Percentiles rank a stretch among this genome's conserved stretches.
phyloP scores from a whole-genome alignment of 2,329 filamentous ascomycete species.

The Pestalotiopsis sp. region DNA sequence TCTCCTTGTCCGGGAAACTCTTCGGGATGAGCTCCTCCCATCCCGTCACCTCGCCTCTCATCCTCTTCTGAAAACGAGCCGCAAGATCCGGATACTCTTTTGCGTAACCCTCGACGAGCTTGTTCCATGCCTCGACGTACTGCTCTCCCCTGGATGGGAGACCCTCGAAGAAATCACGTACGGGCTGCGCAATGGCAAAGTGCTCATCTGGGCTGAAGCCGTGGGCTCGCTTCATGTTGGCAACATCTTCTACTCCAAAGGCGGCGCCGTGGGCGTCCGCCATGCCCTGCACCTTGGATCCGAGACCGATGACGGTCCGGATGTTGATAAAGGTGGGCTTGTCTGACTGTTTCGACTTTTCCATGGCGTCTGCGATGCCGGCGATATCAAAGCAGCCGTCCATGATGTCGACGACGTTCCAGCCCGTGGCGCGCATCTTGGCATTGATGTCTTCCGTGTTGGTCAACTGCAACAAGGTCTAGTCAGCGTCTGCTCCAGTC shows the following conservation, averaged over 20 bases:
- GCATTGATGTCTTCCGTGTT: slow-evolving; percentile 57
- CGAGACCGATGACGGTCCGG: slow-evolving; percentile 57
- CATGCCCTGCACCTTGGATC: slow-evolving; percentile 46
- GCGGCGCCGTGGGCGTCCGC: slow-evolving; percentile 61
- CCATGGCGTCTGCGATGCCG: slow-evolving; percentile 46
- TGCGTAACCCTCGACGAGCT: slow-evolving; percentile 43
- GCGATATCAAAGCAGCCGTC: slow-evolving; percentile 52
- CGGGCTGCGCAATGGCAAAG: slow-evolving; percentile 47
- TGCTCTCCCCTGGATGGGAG: slow-evolving; percentile 46
- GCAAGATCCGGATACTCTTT: slow-evolving; percentile 26
- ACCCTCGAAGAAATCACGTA: slow-evolving; percentile 55
- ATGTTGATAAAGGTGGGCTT: slow-evolving; percentile 62
- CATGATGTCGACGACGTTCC: slow-evolving; percentile 52
- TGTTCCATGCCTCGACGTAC: slow-evolving; percentile 50
- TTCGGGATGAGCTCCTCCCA: slow-evolving; percentile 54
- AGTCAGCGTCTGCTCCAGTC: too few relatives aligned
- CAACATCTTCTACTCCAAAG: slow-evolving; percentile 54
- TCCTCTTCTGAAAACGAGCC: slow-evolving; percentile 47
- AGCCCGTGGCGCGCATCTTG: slow-evolving; percentile 57
- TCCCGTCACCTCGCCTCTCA: slow-evolving; percentile 47
- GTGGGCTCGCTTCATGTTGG: slow-evolving; percentile 52
- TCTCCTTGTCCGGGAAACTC: slow-evolving; percentile 49
- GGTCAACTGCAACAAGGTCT: slow-evolving; percentile 25
- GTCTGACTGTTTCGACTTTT: slow-evolving; percentile 39
- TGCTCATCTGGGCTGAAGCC: slow-evolving; percentile 51